These are phyloP conservation scores for Melanomma pulvis-pyrius DNA, from an alignment of 495 filamentous ascomycete species.

Conservation along the genomic window DNA sequence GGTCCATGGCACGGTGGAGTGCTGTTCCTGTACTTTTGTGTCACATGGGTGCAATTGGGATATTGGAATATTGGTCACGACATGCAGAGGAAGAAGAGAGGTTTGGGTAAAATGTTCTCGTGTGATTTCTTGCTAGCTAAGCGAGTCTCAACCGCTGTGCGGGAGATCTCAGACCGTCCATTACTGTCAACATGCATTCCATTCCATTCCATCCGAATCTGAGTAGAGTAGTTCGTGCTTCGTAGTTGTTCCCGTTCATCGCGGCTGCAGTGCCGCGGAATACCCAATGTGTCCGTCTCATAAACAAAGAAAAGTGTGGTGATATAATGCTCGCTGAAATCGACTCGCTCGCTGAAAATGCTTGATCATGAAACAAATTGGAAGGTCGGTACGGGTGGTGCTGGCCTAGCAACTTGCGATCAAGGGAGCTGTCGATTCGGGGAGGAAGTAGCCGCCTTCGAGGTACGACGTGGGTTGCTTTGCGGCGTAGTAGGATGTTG, in stretches of 20 bases:
- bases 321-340: constrained; percentile 25
- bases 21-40: neutral
- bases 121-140: constrained; percentile 10
- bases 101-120: constrained; percentile 3
- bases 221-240: constrained; percentile 25
- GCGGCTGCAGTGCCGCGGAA: constrained; percentile 2
- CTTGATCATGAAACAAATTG: constrained; percentile 28
- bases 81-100: neutral
- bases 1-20: neutral
- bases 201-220: constrained; percentile 1
- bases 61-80: too few relatives aligned
- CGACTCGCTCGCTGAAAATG: constrained; percentile 30
- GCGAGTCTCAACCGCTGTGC: constrained; percentile 11
- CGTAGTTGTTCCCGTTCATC: constrained; percentile 2
- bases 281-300: constrained; percentile 12
- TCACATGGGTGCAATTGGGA: constrained; percentile 1
- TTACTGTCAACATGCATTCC: neutral
- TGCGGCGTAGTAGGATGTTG: constrained; percentile 53
- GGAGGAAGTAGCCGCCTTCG: constrained; percentile 37
- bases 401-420: constrained; percentile 34
- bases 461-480: constrained; percentile 32
- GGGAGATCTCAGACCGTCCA: constrained; percentile 32
- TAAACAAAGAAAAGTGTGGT: constrained; percentile 10
- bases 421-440: constrained; percentile 41
- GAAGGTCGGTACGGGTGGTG: constrained; percentile 10